These are phyloP conservation scores for Myxozyma melibiosi DNA, from an alignment of 805 yeast genomes.

Conservation along the genomic window DNA sequence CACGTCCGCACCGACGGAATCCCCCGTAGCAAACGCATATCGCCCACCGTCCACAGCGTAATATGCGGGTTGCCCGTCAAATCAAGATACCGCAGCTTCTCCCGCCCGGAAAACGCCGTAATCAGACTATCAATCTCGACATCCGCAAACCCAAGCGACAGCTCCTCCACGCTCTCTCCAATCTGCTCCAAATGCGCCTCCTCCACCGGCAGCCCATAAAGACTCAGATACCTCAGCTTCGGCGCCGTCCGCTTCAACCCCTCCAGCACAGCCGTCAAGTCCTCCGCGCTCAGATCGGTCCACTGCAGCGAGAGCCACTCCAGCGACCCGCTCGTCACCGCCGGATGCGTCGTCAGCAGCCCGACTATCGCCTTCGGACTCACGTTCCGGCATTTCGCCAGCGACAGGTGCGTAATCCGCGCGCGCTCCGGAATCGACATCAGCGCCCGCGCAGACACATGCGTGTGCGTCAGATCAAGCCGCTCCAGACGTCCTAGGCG, in stretches of 20 bases:
- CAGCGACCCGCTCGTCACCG: constrained; percentile 45
- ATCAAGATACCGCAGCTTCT: constrained; percentile 59
- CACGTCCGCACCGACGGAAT: constrained; percentile 59
- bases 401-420: constrained; percentile 71
- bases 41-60: constrained; percentile 60
- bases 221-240: constrained; percentile 53
- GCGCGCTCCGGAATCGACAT: constrained; percentile 58
- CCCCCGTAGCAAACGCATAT: constrained; percentile 50
- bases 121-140: constrained; percentile 37
- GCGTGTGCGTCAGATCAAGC: constrained; percentile 80
- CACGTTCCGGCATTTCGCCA: constrained; percentile 37
- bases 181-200: constrained; percentile 42
- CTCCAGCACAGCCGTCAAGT: constrained; percentile 54
- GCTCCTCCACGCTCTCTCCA: constrained; percentile 37
- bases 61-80: constrained; percentile 63
- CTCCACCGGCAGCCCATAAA: constrained; percentile 67
- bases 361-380: constrained; percentile 71
- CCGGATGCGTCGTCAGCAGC: constrained; percentile 72
- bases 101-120: constrained; percentile 33
- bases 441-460: constrained; percentile 66
- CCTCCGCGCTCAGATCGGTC: constrained; percentile 53
- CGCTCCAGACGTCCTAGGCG: constrained; percentile 59
- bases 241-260: constrained; percentile 41
- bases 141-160: constrained; percentile 42
- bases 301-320: constrained; percentile 70